Evolutionary conservation across 169 alveolate genomes (phyloP).

Genomic region (Plasmodium blacklocki): DNA sequence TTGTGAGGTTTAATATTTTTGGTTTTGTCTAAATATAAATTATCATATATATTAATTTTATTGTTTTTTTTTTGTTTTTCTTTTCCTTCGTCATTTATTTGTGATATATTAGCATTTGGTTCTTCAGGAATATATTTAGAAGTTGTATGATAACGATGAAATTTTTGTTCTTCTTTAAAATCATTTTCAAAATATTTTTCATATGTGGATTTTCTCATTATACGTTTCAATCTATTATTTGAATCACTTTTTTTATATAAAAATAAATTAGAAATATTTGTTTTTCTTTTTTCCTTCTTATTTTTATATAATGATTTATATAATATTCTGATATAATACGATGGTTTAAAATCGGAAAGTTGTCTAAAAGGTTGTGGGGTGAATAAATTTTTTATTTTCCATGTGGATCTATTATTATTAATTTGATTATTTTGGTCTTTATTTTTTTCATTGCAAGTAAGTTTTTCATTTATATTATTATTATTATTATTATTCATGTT

Average conservation of each 20-base stretch:
- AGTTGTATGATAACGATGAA: not conserved
- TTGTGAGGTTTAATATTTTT: not conserved
- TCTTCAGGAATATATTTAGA: not conserved
- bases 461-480: constrained; percentile 3
- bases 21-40: not conserved
- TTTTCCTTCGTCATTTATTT: not conserved
- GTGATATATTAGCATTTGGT: not conserved
- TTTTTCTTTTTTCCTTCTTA: constrained; percentile 10
- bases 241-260: constrained; percentile 32
- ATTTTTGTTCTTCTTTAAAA: constrained; percentile 36
- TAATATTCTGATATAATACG: constrained; percentile 72
- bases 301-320: constrained; percentile 53
- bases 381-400: constrained; percentile 25
- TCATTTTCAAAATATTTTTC: constrained; percentile 68
- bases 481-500: not conserved
- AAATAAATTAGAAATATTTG: constrained; percentile 8
- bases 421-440: not conserved
- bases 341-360: constrained; percentile 56
- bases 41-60: not conserved
- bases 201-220: constrained; percentile 36
- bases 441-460: not conserved
- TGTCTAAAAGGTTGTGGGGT: constrained; percentile 54
- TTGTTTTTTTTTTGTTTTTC: not conserved
- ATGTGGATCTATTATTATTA: constrained; percentile 11
- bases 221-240: constrained; percentile 18